These are phyloP conservation scores for Wallacemonas sp. DNA, from an alignment of 208 protist genomes.

Conservation along the genomic window DNA sequence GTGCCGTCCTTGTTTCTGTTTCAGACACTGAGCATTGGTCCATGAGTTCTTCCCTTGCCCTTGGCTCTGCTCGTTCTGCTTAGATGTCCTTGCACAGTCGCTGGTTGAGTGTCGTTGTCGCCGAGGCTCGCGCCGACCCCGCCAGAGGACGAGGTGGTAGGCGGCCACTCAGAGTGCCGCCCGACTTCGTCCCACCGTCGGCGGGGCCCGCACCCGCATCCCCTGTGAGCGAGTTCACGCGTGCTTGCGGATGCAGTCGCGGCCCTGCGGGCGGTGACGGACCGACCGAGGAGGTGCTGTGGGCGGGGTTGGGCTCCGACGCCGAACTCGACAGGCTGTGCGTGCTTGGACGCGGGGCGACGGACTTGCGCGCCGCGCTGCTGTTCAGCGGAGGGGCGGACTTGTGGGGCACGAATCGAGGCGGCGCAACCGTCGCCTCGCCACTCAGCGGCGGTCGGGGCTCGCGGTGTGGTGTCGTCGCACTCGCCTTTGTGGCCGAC, in stretches of 20 bases:
- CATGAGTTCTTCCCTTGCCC: background rate
- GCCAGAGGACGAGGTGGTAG: background rate
- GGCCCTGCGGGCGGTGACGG: conserved; percentile 1
- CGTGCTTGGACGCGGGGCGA: no score
- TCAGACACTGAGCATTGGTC: no score
- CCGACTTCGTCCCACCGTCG: background rate
- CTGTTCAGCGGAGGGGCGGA: background rate
- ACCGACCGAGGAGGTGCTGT: background rate
- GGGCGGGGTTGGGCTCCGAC: no score
- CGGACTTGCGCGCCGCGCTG: no score
- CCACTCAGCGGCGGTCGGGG: background rate
- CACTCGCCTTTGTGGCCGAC: background rate
- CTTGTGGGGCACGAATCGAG: background rate
- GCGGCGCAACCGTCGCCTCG: background rate
- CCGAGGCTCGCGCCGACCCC: background rate
- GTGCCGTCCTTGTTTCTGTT: no score
- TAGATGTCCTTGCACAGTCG: background rate
- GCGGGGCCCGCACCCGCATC: background rate
- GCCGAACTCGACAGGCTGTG: no score
- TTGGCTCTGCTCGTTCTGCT: background rate
- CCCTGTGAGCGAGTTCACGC: conserved; percentile 1
- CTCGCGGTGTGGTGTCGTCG: background rate
- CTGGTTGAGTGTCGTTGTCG: background rate
- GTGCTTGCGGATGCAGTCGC: background rate
- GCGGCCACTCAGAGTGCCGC: background rate